phyloP scores from a whole-genome alignment of 2,329 filamentous ascomycete genomes.

The Cladosporium halotolerans region DNA sequence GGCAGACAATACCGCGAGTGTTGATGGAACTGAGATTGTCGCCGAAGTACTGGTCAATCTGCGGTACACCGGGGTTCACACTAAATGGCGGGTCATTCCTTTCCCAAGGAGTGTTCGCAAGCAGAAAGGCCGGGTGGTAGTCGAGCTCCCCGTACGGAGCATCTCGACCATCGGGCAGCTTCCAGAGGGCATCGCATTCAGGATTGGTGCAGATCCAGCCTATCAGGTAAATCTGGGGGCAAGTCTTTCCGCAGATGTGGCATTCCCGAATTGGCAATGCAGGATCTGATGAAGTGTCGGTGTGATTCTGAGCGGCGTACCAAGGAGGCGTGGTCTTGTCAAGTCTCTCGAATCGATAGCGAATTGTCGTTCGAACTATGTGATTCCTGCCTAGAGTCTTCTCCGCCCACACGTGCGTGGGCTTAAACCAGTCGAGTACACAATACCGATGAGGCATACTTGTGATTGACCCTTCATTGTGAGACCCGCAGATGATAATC shows the following conservation, averaged over 20 bases:
- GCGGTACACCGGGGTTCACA: slow-evolving; percentile 36
- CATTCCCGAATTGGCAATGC: slow-evolving; percentile 30
- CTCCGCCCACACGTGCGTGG: slow-evolving; percentile 65
- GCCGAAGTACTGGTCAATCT: slow-evolving; percentile 33
- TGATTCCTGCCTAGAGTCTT: slow-evolving; percentile 28
- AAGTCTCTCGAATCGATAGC: slow-evolving; percentile 61
- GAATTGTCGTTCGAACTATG: slow-evolving; percentile 37
- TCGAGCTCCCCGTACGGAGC: slow-evolving; percentile 31
- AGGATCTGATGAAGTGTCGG: not conserved
- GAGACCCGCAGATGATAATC: slow-evolving; percentile 44
- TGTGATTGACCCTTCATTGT: slow-evolving; percentile 44
- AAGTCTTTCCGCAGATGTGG: slow-evolving; percentile 26
- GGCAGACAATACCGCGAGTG: slow-evolving; percentile 62
- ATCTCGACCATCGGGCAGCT: slow-evolving; percentile 28
- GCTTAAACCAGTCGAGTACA: slow-evolving; percentile 62
- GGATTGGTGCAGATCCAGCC: slow-evolving; percentile 55
- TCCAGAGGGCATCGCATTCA: slow-evolving; percentile 52
- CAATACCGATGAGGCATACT: slow-evolving; percentile 54
- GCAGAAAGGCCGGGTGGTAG: slow-evolving; percentile 55
- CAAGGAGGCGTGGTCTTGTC: slow-evolving; percentile 49
- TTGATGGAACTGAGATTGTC: slow-evolving; percentile 47
- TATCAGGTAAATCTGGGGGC: slow-evolving; percentile 36
- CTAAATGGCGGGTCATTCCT: slow-evolving; percentile 34
- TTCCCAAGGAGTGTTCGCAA: slow-evolving; percentile 43
- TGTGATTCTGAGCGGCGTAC: slow-evolving; percentile 20